Percentiles rank a stretch among this genome's conserved stretches.
Evolutionary conservation across 2,329 filamentous ascomycete genomes (phyloP).

Genomic region (Ophiostoma tasmaniense): DNA sequence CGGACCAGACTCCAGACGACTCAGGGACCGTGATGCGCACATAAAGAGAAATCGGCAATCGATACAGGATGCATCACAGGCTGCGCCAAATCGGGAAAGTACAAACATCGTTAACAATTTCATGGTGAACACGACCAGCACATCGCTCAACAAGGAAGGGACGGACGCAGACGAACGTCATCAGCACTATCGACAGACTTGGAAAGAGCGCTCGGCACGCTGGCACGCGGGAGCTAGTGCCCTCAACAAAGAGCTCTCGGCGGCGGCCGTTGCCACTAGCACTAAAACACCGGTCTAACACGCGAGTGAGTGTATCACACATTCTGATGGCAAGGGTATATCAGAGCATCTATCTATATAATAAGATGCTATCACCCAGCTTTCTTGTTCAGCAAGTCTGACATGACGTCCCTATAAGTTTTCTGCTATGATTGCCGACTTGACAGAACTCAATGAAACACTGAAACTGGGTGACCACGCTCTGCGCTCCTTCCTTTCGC

Average conservation of each 20-base stretch:
- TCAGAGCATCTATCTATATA: neutral
- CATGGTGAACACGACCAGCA: neutral
- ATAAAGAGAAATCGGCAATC: neutral
- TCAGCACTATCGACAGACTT: neutral
- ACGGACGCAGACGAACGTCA: slow-evolving; percentile 16
- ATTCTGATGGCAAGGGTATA: neutral
- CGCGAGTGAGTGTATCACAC: neutral
- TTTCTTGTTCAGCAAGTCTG: neutral
- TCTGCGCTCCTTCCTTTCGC: neutral
- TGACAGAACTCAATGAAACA: neutral
- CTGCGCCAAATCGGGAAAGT: neutral
- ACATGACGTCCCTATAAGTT: neutral
- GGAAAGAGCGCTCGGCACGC: neutral
- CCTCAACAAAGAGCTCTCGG: neutral
- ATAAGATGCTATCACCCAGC: neutral
- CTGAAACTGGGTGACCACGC: neutral
- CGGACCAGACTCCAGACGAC: neutral
- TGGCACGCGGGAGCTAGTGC: slow-evolving; percentile 10
- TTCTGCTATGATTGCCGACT: neutral
- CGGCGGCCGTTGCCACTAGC: slow-evolving; percentile 9
- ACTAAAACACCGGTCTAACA: neutral
- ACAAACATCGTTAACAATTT: neutral
- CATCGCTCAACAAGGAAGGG: slow-evolving; percentile 2
- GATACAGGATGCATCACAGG: neutral
- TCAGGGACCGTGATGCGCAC: neutral